Evolutionary conservation across 2,329 filamentous ascomycete genomes (phyloP).

Genomic region (Exophiala aquamarina): DNA sequence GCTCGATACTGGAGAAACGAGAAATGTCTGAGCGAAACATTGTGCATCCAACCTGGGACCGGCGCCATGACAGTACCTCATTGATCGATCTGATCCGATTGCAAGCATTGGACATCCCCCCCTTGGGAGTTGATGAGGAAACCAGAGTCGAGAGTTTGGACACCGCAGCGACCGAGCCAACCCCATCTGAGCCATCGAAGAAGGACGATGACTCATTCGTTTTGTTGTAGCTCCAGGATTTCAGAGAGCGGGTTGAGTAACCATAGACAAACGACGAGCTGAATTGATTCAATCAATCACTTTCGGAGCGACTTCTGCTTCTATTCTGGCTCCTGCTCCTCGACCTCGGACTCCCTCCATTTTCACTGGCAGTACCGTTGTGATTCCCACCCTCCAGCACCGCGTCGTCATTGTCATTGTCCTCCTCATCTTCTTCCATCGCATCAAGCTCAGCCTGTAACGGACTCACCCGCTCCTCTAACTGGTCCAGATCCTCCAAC

Average conservation of each 20-base stretch:
- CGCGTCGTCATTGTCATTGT: slow-evolving; percentile 14
- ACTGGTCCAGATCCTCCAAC: slow-evolving; percentile 81
- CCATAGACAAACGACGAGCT: too few relatives aligned
- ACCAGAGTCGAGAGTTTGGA: slow-evolving; percentile 3
- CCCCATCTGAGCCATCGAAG: not conserved
- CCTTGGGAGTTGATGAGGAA: slow-evolving; percentile 6
- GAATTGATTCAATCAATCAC: slow-evolving; percentile 18
- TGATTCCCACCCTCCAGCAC: slow-evolving; percentile 17
- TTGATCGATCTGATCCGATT: slow-evolving; percentile 25
- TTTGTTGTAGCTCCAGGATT: slow-evolving; percentile 3
- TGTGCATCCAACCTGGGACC: slow-evolving; percentile 25
- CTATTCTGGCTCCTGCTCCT: slow-evolving; percentile 16
- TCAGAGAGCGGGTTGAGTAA: too few relatives aligned
- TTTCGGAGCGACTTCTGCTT: slow-evolving; percentile 20
- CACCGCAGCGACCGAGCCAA: not conserved
- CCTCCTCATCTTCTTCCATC: slow-evolving; percentile 37
- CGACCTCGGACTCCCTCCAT: slow-evolving; percentile 15
- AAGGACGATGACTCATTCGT: slow-evolving; percentile 9
- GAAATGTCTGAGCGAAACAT: slow-evolving; percentile 12
- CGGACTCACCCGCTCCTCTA: slow-evolving; percentile 83
- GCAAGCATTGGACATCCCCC: slow-evolving; percentile 15
- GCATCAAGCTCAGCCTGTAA: slow-evolving; percentile 65
- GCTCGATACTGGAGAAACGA: not conserved
- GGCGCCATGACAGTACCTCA: slow-evolving; percentile 16
- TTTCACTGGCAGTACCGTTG: slow-evolving; percentile 19